Base-by-base conservation (phyloP, 2,329 filamentous ascomycete species). In the Aspergillus chevalieri region DNA sequence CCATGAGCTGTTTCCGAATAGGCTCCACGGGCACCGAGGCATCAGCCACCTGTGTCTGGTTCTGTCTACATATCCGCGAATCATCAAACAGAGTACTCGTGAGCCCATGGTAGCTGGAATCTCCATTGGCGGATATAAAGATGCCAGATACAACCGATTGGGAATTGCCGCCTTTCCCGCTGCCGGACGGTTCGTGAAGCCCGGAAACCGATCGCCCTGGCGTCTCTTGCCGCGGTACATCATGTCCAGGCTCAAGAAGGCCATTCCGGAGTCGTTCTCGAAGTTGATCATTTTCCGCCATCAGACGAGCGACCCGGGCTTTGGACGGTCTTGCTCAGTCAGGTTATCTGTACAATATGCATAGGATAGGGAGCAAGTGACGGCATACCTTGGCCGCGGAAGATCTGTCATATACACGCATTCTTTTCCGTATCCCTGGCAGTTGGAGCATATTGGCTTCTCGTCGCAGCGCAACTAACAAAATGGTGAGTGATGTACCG, bases 61-160 rank as follows among this genome's bases (percentile, higher is more conserved):
- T 74, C 48, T 79, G 63, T 0, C 68, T 65, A 48, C 80, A 78
- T 6, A 79, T 62, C 49, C 80, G 78, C 55, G 75, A 60, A 38
- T 46, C 15, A 4, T 38, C 46, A 41, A 46, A 47, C 2, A 46
- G 21, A 7, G 30, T 43, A 21, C 30, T 45, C 5, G 24, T 46
- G 22, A 26, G 46, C 10, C 44, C 21, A 28, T 51, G 43, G 22
- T 48, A 47, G n/a, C 48, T 55, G 46, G 55, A 59, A 52, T 55
- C 43, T 56, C 59, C 46, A 14, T 57, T 61, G 4, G 60, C 55
- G 17, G 62, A 63, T 56, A 43, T 58, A 47, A 30, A 64, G 36
- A 47, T 62, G 54, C 48, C 54, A 41, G 52, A 56, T 39, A 39
- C 36, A n/a, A 39, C 36, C 2, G 55, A 42, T 22, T 54, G 51